Evolutionary conservation across 768 basidiomycete species (phyloP), one percentile per base, ranked within the genome.

Genomic region (Mycena filopes): DNA sequence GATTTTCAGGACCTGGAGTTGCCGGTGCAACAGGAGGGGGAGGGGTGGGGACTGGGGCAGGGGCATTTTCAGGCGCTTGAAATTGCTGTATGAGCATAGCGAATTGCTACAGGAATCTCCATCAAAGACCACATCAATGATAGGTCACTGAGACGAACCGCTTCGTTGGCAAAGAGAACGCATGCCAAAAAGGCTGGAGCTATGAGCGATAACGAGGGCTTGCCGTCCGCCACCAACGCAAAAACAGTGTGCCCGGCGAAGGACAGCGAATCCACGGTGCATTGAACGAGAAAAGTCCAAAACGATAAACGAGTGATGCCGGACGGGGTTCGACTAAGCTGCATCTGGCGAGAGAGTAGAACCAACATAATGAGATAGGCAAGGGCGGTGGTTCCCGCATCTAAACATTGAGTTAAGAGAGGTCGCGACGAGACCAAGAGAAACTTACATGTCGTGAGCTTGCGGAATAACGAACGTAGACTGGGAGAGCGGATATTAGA

Each of bases 201-300:
- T 42, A 96, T 83, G 26, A 96, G 82, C 1, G 94, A 89, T 25
- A 97, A 76, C 1, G 94, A 94, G 2, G 94, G 86, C 31, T 89
- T 81, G 45, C 94, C 94, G 65, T 96, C 92, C 3, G 92, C 89
- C 40, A 96, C 79, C 60, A 96, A 91, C 5, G 93, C 94, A 62
- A 97, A 90, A 0, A 94, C 96, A 57, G 96, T 88, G 71, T 96
- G 94, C 0, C 91, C 92, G 21, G 93, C 92, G 74, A 97, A 96
- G 0, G 92, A 88, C 45, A 95, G 88, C 0, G 92, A 87, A 72
- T 98, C 95, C 21, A 93, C 85, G 1, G 89, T 85, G 7, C 90
- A 86, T 76, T 96, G 94, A 8, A 89, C 79, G 23, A 95, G 81
- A 74, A 96, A 94, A 1, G 90, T 87, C 90, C 93, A 95, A 9